phyloP scores from a whole-genome alignment of 2,329 filamentous ascomycete species.

The Helotiales sp. region DNA sequence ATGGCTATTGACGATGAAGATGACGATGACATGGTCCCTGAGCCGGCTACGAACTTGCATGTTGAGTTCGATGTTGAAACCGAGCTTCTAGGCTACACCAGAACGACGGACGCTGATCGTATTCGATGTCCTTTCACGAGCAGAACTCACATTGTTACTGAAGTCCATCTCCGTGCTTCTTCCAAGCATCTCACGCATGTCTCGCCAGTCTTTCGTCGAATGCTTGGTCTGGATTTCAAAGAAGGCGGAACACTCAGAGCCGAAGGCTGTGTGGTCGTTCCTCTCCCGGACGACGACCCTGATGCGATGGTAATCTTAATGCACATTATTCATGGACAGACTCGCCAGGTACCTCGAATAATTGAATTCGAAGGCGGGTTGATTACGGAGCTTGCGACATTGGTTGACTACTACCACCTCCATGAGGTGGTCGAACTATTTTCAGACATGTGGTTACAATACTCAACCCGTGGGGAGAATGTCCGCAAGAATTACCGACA shows the following conservation, averaged over 20 bases:
- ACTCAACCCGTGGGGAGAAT: neutral
- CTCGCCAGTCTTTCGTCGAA: neutral
- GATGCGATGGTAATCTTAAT: conserved; percentile 20
- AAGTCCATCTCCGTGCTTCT: neutral
- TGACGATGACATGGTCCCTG: neutral
- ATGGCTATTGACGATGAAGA: neutral
- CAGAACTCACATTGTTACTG: neutral
- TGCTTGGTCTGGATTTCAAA: neutral
- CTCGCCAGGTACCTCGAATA: conserved; percentile 6
- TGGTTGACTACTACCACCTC: conserved; percentile 26
- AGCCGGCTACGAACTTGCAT: neutral
- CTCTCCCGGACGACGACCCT: conserved; percentile 18
- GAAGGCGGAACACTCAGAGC: neutral
- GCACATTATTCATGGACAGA: conserved; percentile 19
- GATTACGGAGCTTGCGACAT: conserved; percentile 9
- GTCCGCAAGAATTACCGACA: neutral
- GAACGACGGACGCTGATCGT: too few relatives aligned
- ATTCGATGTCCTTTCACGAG: neutral
- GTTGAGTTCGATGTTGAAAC: neutral
- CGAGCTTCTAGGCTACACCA: neutral
- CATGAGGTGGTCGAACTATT: conserved; percentile 14
- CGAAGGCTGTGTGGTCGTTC: neutral
- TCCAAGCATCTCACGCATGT: neutral
- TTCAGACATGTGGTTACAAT: neutral
- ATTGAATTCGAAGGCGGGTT: neutral